phyloP scores from a whole-genome alignment of 345 rosid genomes.

The Linum tenue region DNA sequence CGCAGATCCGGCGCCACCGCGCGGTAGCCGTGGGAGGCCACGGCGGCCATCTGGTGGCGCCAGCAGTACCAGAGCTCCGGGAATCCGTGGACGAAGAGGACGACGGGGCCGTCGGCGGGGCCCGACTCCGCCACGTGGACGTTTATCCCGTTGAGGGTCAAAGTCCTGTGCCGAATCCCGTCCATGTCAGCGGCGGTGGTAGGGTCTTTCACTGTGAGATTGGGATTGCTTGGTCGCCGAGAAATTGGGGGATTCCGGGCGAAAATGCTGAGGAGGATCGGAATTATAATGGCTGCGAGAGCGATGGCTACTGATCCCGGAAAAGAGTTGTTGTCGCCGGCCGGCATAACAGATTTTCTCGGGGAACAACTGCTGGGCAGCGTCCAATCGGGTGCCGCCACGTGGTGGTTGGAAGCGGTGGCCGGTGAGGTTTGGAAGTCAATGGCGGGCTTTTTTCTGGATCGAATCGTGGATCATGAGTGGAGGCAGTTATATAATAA shows the following conservation, averaged over 20 bases:
- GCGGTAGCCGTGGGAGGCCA: conserved; percentile 24
- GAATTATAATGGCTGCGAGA: no score
- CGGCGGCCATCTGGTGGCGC: conserved; percentile 29
- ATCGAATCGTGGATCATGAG: no score
- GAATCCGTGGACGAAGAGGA: conserved; percentile 27
- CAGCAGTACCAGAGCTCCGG: conserved; percentile 31
- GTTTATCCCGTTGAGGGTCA: conserved; percentile 20
- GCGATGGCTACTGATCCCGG: no score
- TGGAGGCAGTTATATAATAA: no score
- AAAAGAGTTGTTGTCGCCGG: no score
- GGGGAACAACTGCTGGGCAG: no score
- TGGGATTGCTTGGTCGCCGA: background rate
- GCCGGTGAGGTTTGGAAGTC: no score
- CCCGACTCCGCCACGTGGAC: conserved; percentile 23
- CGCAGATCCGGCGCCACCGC: conserved; percentile 32
- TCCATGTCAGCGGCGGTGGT: background rate
- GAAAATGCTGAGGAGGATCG: no score
- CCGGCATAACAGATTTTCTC: no score
- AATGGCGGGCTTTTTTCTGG: no score
- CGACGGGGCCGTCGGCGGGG: conserved; percentile 14
- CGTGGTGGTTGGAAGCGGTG: no score
- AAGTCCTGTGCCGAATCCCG: conserved; percentile 11
- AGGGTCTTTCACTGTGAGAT: background rate
- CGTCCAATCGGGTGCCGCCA: no score
- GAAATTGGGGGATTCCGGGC: background rate